A percentile compares a stretch with the other conserved stretches of the same genome.
phyloP scores from a whole-genome alignment of 139 green algal species.

The Klebsormidium nitens region DNA sequence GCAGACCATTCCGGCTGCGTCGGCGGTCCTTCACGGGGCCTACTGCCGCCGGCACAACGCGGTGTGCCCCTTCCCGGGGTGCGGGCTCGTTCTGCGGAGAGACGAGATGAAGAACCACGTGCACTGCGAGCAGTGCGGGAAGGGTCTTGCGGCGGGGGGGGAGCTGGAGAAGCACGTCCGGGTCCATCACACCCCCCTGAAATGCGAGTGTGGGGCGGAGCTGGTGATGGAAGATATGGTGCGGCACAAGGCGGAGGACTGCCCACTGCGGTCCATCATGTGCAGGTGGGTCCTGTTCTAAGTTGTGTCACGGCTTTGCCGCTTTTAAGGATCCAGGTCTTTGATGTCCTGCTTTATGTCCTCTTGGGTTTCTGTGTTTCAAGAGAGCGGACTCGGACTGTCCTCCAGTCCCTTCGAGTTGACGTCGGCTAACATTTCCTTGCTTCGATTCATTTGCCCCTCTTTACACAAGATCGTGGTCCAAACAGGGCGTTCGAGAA shows the following conservation, averaged over 20 bases:
- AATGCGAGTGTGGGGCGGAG: constrained; percentile 26
- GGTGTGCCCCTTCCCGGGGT: constrained; percentile 21
- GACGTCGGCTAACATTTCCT: too few relatives aligned
- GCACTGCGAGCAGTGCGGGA: constrained; percentile 32
- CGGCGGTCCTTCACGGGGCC: constrained; percentile 28
- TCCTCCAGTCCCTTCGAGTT: too few relatives aligned
- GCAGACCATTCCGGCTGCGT: constrained; percentile 22
- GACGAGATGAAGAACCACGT: constrained; percentile 9
- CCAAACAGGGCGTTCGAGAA: too few relatives aligned
- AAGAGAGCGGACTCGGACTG: too few relatives aligned
- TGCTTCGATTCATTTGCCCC: too few relatives aligned
- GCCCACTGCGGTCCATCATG: constrained; percentile 15
- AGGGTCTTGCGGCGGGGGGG: constrained; percentile 2
- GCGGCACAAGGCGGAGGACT: constrained; percentile 19
- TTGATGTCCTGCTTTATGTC: too few relatives aligned
- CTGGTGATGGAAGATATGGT: constrained; percentile 35
- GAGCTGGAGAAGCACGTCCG: constrained; percentile 28
- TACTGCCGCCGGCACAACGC: constrained; percentile 38
- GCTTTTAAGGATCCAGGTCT: too few relatives aligned
- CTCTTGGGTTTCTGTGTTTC: too few relatives aligned
- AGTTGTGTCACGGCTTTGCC: too few relatives aligned
- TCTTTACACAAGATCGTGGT: too few relatives aligned
- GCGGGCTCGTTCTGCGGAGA: constrained; percentile 14
- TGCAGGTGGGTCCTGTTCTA: too few relatives aligned
- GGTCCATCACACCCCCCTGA: constrained; percentile 13